Evolutionary conservation across 345 rosid species (phyloP).

Genomic region (Hibiscus syriacus): DNA sequence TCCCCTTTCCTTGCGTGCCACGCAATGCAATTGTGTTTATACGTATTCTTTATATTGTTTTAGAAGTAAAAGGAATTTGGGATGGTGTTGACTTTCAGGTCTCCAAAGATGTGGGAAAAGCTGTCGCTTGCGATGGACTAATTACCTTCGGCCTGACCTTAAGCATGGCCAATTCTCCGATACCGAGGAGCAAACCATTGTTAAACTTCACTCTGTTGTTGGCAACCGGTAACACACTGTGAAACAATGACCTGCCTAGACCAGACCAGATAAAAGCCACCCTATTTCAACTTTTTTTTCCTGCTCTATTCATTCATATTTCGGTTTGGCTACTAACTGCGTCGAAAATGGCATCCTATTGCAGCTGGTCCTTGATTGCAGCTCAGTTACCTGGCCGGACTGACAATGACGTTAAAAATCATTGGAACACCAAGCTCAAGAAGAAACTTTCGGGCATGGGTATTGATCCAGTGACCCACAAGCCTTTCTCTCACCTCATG

Average conservation of each 20-base stretch:
- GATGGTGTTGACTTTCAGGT: constrained; percentile 27
- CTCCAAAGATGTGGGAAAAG: constrained; percentile 94
- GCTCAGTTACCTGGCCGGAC: constrained; percentile 90
- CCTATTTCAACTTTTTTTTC: neutral
- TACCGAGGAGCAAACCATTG: constrained; percentile 78
- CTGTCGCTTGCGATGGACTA: constrained; percentile 82
- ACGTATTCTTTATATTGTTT: neutral
- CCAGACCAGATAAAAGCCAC: neutral
- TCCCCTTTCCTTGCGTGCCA: neutral
- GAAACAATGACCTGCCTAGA: neutral
- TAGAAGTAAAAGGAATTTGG: neutral
- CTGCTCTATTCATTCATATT: neutral
- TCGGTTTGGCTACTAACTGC: neutral
- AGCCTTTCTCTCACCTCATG: constrained; percentile 97
- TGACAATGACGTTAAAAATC: constrained; percentile 86
- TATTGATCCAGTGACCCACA: constrained; percentile 92
- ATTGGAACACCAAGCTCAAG: constrained; percentile 93
- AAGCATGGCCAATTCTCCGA: constrained; percentile 71
- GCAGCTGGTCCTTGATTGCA: constrained; percentile 91
- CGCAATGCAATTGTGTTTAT: neutral
- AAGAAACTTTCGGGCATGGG: constrained; percentile 95
- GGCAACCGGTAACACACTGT: constrained; percentile 57
- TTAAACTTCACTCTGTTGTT: constrained; percentile 80
- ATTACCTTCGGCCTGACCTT: constrained; percentile 84
- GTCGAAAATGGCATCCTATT: neutral